Evolutionary conservation across 139 green algal species (phyloP), one percentile per base, ranked within the genome.

Genomic region (Limnomonas spitsbergensis): DNA sequence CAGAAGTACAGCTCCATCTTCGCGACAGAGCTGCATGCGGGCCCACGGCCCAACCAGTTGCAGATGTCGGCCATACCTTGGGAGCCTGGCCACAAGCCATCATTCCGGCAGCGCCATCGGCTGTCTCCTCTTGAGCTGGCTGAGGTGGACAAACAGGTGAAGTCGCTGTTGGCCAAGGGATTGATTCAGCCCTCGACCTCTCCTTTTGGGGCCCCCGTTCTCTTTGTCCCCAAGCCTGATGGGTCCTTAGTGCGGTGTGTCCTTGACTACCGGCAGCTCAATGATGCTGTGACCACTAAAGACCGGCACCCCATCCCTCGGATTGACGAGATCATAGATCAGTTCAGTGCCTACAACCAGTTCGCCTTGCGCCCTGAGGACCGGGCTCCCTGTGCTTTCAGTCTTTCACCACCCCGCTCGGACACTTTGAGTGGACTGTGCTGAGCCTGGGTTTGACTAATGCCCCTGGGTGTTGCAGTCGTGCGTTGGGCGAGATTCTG

Each of bases 391-490:
- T 2, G 84, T 85, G 40, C 87, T 75, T 4, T n/a, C n/a, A n/a
- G n/a, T 75, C 78, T 0, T 88, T 88, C 32, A 52, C 26, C 9
- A 84, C 75, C 26, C 85, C 79, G 0, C 71, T 84, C 1, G 85
- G 85, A 38, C 77, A 82, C 2, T 89, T 53, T 66, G 52, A 90
- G 53, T 86, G 81, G 35, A 54, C 38, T 4, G 83, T 89, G 0
- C 53, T 90, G 2, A n/a, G 40, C 31, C 83, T 90, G 53, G 85
- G 88, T 1, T 73, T 92, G 20, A 77, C 66, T 26, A 91, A 91
- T 67, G 87, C 87, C 1, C 87, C 84, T 1, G n/a, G 53, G 80
- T 1, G 83, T 78, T 4, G 92, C 90, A 56, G 80, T 88, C 36
- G 7, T 31, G 24, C 82, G 2, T 89, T 92, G 81, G 86, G 88